Base-by-base conservation (phyloP, 176 grass and related monocot genomes). In the Cymbopogon citratus region DNA sequence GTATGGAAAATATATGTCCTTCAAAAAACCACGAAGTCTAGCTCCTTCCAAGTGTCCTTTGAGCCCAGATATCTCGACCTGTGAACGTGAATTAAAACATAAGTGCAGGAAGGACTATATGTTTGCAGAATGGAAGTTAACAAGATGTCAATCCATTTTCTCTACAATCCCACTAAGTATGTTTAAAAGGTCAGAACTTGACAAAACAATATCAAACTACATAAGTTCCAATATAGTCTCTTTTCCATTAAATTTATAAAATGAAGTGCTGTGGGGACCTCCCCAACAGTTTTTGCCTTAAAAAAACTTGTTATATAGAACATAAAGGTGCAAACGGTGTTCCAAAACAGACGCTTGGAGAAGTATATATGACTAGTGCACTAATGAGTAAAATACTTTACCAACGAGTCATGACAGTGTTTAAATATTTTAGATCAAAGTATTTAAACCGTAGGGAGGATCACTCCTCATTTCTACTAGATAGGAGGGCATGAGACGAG, bases 1-100 rank as follows among this genome's bases (percentile, higher is more conserved):
- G 49, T 91, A 91, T 64, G 89, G 84, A 56, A 91, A 91, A 84
- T 91, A 91, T 44, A 91, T 87, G 77, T 91, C 89, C 80, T 91
- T 91, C 80, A 91, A 48, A 41, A 91, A 87, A 63, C 85, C 77
- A 40, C 63, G 69, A 84, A 91, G 80, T 83, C 70, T 91, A 40
- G 28, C 34, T 43, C 2, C 21, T 12, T 87, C 61, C 39, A 79
- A 62, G 62, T 64, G 67, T 69, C 43, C 80, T 79, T 84, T 87
- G 11, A 91, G 57, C 25, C 82, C 74, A 9, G 4, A 7, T 23
- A 91, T 91, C 75, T 87, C 75, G 14, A 91, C 89, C 85, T 91
- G 84, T 54, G 61, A 84, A 79, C 45, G 48, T 40, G 54, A 38
- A 78, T 28, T 82, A 59, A 75, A 81, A 46, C 24, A 76, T 77